Evolutionary conservation across 352 stramenopile species (phyloP).

Genomic region (Plasmopara viticola): DNA sequence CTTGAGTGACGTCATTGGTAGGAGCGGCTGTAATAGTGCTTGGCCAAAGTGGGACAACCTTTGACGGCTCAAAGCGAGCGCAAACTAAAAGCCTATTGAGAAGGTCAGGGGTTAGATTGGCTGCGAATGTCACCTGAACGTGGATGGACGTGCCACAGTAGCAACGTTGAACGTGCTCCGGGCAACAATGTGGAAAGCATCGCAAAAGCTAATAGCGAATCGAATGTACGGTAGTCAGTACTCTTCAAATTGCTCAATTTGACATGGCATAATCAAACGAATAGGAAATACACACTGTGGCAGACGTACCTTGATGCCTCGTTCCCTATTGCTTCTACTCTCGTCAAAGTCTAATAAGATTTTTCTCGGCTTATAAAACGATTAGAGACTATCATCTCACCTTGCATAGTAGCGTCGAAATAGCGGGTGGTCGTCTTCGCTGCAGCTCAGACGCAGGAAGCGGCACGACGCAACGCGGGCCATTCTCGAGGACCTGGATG

Average conservation of each 20-base stretch:
- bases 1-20: neutral
- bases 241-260: neutral
- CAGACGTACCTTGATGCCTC: slow-evolving; percentile 14
- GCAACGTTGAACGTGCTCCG: slow-evolving; percentile 30
- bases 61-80: slow-evolving; percentile 36
- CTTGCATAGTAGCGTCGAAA: slow-evolving; percentile 27
- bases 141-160: slow-evolving; percentile 41
- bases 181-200: slow-evolving; percentile 47
- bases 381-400: slow-evolving; percentile 5
- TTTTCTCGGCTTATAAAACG: neutral
- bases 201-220: slow-evolving; percentile 17
- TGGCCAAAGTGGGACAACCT: slow-evolving; percentile 12
- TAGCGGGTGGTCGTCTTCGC: slow-evolving; percentile 24
- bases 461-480: slow-evolving; percentile 13
- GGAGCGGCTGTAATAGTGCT: neutral
- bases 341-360: slow-evolving; percentile 1
- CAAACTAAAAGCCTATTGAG: slow-evolving; percentile 29
- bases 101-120: slow-evolving; percentile 1
- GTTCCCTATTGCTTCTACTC: slow-evolving; percentile 22
- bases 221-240: neutral
- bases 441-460: slow-evolving; percentile 23
- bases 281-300: neutral
- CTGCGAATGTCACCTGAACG: slow-evolving; percentile 22
- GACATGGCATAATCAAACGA: neutral
- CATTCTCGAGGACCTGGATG: slow-evolving; percentile 3